These are phyloP conservation scores for Xylaria flabelliformis DNA, from an alignment of 495 filamentous ascomycete genomes.

Conservation along the genomic window DNA sequence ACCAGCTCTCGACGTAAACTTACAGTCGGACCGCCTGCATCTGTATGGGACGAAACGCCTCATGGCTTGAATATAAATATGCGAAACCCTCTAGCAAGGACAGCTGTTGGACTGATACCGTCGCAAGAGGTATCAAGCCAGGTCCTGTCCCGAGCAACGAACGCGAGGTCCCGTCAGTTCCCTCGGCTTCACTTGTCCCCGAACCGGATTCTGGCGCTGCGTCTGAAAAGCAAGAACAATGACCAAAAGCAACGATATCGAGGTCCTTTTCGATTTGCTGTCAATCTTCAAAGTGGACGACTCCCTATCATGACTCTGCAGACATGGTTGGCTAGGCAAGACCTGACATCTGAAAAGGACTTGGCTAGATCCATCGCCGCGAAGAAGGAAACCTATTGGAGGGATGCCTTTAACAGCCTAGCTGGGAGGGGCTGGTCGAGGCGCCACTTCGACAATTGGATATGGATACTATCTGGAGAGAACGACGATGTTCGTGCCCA, in stretches of 20 bases:
- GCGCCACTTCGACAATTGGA: constrained; percentile 47
- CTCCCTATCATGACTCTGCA: constrained; percentile 44
- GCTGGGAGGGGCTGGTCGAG: constrained; percentile 34
- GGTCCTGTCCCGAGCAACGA: constrained; percentile 33
- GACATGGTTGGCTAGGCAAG: constrained; percentile 39
- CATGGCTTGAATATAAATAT: constrained; percentile 6
- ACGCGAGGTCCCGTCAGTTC: constrained; percentile 24
- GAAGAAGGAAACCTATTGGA: constrained; percentile 39
- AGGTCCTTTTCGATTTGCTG: constrained; percentile 21
- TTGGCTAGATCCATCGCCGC: constrained; percentile 31
- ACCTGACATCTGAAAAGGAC: constrained; percentile 27
- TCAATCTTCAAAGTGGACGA: constrained; percentile 32
- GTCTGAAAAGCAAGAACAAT: constrained; percentile 29
- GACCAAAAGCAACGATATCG: constrained; percentile 30
- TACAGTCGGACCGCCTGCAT: neutral
- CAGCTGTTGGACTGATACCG: constrained; percentile 15
- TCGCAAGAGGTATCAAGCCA: constrained; percentile 24
- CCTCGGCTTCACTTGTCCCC: constrained; percentile 31
- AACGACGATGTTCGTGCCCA: constrained; percentile 42
- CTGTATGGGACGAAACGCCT: neutral
- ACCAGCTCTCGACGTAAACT: neutral
- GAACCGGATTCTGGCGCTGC: constrained; percentile 32
- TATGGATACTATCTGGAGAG: constrained; percentile 49
- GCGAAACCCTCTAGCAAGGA: constrained; percentile 14
- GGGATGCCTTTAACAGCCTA: constrained; percentile 34